Base-by-base conservation (phyloP, 2,329 filamentous ascomycete genomes). In the Ophiocordyceps robertsii region DNA sequence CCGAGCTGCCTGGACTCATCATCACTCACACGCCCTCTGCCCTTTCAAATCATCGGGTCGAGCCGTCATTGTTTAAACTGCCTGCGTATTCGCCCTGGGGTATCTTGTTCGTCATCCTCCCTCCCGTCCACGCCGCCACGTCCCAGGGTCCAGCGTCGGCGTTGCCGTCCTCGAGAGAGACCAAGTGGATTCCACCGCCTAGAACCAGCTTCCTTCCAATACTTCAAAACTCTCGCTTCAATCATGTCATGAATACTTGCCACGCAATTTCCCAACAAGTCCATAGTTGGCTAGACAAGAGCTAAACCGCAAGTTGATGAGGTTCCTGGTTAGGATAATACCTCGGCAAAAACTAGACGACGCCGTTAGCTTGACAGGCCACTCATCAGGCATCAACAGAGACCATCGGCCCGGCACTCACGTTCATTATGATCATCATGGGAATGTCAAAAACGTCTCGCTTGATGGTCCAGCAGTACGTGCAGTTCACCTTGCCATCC, bases 391-490 rank as follows among this genome's bases (percentile, higher is more conserved):
- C 14, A 10, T 16, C n/a, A 16, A 16, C 6, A n/a, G 33, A 36
- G 16, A 27, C 24, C 24, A 27, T 6, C 11, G 19, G 19, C 19
- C 2, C 40, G 9, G 8, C 9, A 81, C 89, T 82, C 62, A 95
- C 92, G 67, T 95, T 95, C 70, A 96, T 90, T 56, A 95, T 85
- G 62, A 96, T 93, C 67, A 96, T 72, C 87, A 95, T 95, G 19
- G 92, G 92, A 62, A 96, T 95, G 66, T 96, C 90, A 66, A 96
- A 96, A 35, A 92, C 86, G 62, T 98, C 92, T 49, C 90, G 75
- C 67, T 95, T 95, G 48, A 96, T 89, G 49, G 86, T 90, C 89
- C 90, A 96, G 67, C 86, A 94, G 65, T 93, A 95, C 54, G 84
- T 88, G 67, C 89, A 95, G 58, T 94, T 85, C 44, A 96, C 84